Base-by-base conservation (phyloP, 352 stramenopile genomes). In the Aphanomyces euteiches region DNA sequence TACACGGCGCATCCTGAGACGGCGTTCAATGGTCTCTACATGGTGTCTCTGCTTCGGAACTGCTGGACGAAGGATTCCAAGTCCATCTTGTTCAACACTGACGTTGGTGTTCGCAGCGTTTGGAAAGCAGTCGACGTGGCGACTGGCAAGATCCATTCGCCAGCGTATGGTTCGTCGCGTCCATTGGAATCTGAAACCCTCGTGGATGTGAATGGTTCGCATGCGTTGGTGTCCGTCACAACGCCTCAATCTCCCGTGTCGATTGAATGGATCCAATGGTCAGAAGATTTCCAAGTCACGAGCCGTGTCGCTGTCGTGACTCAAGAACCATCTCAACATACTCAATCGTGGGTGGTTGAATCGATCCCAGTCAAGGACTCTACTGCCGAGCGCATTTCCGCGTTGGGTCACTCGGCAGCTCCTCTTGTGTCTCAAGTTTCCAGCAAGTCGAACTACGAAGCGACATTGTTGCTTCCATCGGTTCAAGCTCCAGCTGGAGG, bases 41-140 rank as follows among this genome's bases (percentile, higher is more conserved):
- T 76, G n/a, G 75, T 77, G 36, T 79, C 80, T 34, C 70, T 93
- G 37, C 43, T 64, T 1, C 67, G 71, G 36, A 64, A 74, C 53
- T 82, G 78, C 4, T 93, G 85, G 85, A 87, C 82, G 2, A 50
- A 66, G 7, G 82, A 93, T 64, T 60, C 77, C 3, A 77, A 81
- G 41, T 80, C 72, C 67, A 78, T 93, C 56, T 89, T 87, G 61
- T 82, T 91, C 38, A 78, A 82, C 66, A 87, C 83, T n/a, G 82
- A 89, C 45, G 75, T 93, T 28, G 85, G 83, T 10, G 80, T 81
- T 67, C 82, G 85, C 37, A 56, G 69, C 34, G 36, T 91, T 6
- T 93, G 85, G 85, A 93, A 91, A 72, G 82, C 82, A 48, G 80
- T 90, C 6, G 73, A 90, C 34, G 82, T 90, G 1, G 69, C 68